A percentile compares a stretch with the other conserved stretches of the same genome.
Conservation (phyloP, 352 stramenopile genomes). For the Globisporangium sylvaticum region DNA sequence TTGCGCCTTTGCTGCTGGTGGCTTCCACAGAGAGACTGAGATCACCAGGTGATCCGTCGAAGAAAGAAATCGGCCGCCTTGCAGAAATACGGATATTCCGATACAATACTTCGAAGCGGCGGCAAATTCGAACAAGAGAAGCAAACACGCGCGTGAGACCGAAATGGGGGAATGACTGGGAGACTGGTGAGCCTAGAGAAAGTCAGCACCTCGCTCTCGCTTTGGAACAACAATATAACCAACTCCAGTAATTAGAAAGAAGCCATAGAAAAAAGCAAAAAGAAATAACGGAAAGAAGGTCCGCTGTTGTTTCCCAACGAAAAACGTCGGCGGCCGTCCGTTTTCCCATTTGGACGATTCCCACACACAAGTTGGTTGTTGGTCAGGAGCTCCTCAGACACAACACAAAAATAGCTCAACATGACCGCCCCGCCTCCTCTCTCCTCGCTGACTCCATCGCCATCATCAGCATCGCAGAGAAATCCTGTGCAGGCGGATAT, state of each 20-base stretch:
- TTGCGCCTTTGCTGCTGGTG: neutral
- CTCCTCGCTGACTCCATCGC: no score
- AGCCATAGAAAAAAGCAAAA: neutral
- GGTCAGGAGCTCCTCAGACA: no score
- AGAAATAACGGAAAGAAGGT: neutral
- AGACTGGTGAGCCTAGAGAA: constrained; percentile 1
- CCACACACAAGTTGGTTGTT: no score
- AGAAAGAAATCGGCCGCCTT: neutral
- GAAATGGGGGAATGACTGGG: neutral
- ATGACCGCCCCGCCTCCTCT: no score
- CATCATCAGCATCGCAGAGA: no score
- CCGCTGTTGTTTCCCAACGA: neutral
- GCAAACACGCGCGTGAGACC: neutral
- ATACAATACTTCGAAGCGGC: neutral
- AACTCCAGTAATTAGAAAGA: neutral
- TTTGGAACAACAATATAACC: neutral
- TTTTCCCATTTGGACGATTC: neutral
- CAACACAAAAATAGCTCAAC: no score
- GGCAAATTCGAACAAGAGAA: constrained; percentile 13
- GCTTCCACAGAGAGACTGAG: neutral
- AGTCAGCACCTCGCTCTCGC: neutral
- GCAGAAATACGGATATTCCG: neutral
- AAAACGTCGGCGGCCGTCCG: neutral
- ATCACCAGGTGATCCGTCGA: neutral
- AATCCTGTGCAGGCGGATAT: neutral